Base-by-base conservation (phyloP, 179 eudicot genomes). In the Corrigiola litoralis region DNA sequence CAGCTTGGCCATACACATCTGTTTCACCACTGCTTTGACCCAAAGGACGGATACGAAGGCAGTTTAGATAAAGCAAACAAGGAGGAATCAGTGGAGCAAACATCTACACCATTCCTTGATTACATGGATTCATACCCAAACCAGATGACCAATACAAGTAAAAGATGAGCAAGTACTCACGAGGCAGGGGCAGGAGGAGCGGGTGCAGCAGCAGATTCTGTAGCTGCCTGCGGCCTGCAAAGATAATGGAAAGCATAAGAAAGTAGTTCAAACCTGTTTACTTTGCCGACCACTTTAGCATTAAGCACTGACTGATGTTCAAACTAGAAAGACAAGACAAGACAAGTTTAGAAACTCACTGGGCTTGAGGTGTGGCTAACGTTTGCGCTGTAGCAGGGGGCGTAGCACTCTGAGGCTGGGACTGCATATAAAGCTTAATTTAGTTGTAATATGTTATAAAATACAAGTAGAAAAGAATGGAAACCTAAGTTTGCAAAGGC, bases 1-100 rank as follows among this genome's bases (percentile, higher is more conserved):
- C 97, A 58, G 98, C 98, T 74, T 80, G 81, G 47, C 85, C 94
- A 76, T 92, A 92, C 31, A 88, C 97, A 81, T 81, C 82, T 55
- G 83, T 54, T 41, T 70, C 85, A n/a, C 79, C 74, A 28, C 96
- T 92, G 79, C 44, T 63, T 61, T 29, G 47, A 58, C 47, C 76
- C 58, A 68, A 52, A 17, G n/a, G n/a, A n/a, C 49, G 37, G 17
- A 13, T 5, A 17, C 16, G 17, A 8, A 25, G 48, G 14, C 29
- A 38, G 34, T 24, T 32, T 36, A 38, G 18, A n/a, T n/a, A 72
- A 16, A 63, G 38, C 28, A 71, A 55, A 25, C 10, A 38, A 32
- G 16, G 27, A n/a, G n/a, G n/a, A 1, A 45, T 18, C 0, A 23
- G 4, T 18, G 42, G 40, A 29, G 18, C 45, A 18, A 50, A 12